These are phyloP conservation scores for Citrus reticulata DNA, from an alignment of 345 rosid species.

Conservation along the genomic window DNA sequence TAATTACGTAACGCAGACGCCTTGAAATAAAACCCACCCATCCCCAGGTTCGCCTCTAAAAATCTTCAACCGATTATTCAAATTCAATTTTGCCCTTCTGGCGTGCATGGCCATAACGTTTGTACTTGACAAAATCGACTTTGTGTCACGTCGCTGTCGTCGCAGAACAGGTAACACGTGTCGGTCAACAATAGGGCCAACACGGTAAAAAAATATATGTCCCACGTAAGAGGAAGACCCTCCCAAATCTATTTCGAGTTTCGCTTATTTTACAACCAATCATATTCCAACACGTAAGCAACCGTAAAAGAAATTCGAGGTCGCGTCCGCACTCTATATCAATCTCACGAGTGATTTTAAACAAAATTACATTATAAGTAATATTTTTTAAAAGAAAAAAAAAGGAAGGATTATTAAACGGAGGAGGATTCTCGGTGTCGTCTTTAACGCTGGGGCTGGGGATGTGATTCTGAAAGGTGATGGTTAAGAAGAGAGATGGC, in stretches of 20 bases:
- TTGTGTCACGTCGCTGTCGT: background rate
- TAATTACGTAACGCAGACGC: too few relatives aligned
- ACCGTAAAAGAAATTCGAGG: background rate
- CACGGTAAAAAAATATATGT: background rate
- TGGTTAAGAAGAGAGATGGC: slow-evolving; percentile 44
- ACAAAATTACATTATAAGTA: background rate
- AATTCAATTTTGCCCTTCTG: too few relatives aligned
- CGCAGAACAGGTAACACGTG: background rate
- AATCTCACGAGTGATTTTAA: background rate
- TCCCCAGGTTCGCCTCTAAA: too few relatives aligned
- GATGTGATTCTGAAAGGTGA: slow-evolving; percentile 21
- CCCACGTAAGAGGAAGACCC: background rate
- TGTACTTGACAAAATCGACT: background rate
- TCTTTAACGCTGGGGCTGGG: background rate
- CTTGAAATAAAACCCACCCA: too few relatives aligned
- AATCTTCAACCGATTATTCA: too few relatives aligned
- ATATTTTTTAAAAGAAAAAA: background rate
- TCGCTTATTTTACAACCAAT: fast-evolving
- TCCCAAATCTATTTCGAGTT: background rate
- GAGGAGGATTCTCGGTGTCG: background rate
- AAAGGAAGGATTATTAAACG: background rate
- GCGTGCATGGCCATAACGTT: too few relatives aligned
- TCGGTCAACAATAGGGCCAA: background rate
- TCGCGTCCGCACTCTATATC: background rate
- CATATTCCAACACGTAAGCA: background rate